Conservation (phyloP, 2,329 filamentous ascomycete genomes). For the Eurotiales sp. region DNA sequence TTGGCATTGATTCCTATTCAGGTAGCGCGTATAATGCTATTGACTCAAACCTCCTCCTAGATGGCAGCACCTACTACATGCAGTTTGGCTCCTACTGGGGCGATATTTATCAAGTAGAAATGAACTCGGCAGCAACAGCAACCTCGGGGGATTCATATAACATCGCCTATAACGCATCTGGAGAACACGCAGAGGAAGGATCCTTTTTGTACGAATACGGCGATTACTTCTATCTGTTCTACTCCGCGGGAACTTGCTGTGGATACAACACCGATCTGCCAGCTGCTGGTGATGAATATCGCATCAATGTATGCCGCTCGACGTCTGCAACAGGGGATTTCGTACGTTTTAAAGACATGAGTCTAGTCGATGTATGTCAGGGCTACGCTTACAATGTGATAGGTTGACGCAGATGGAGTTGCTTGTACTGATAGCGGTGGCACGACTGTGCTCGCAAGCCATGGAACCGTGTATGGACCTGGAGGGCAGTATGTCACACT, state of each 20-base stretch:
- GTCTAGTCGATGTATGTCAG: neutral
- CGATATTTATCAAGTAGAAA: constrained; percentile 58
- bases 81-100: constrained; percentile 68
- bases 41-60: constrained; percentile 53
- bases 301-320: constrained; percentile 62
- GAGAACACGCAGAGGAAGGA: constrained; percentile 55
- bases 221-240: constrained; percentile 63
- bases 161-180: constrained; percentile 52
- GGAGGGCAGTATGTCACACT: constrained; percentile 57
- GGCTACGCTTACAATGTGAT: neutral
- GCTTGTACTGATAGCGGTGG: constrained; percentile 57
- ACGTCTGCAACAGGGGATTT: constrained; percentile 51
- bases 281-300: constrained; percentile 59
- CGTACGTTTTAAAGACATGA: constrained; percentile 37
- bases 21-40: constrained; percentile 57
- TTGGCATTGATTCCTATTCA: constrained; percentile 34
- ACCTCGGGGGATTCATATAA: constrained; percentile 39
- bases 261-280: constrained; percentile 51
- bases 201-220: constrained; percentile 54
- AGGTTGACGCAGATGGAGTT: constrained; percentile 51
- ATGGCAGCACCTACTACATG: constrained; percentile 44
- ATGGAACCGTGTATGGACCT: constrained; percentile 61
- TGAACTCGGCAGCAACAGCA: constrained; percentile 37
- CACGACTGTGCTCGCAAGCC: constrained; percentile 57
- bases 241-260: constrained; percentile 60